phyloP scores from a whole-genome alignment of 1,139 yeast genomes.

The Nakaseomyces bracarensis region DNA sequence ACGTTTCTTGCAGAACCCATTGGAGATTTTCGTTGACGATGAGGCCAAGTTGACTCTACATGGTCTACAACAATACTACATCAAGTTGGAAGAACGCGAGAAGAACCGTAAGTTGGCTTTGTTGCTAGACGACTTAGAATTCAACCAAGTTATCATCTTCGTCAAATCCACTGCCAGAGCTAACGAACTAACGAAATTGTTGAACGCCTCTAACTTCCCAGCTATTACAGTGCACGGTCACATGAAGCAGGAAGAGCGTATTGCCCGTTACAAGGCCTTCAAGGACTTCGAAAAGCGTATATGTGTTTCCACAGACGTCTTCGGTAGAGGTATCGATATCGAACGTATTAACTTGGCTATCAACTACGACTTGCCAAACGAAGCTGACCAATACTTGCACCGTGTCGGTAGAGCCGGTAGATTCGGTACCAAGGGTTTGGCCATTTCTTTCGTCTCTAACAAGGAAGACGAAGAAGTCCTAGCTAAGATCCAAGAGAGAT shows the following conservation, averaged over 20 bases:
- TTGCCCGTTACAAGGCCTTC: constrained; percentile 90
- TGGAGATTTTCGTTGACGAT: constrained; percentile 95
- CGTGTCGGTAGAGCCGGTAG: constrained; percentile 99
- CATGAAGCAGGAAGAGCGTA: constrained; percentile 96
- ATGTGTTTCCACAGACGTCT: constrained; percentile 96
- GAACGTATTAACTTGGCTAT: constrained; percentile 97
- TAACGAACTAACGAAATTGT: constrained; percentile 77
- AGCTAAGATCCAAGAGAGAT: constrained; percentile 91
- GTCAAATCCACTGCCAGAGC: constrained; percentile 92
- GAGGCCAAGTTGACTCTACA: constrained; percentile 96
- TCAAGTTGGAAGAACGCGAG: constrained; percentile 82
- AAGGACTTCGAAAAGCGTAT: constrained; percentile 98
- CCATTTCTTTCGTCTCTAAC: constrained; percentile 79
- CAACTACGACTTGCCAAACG: constrained; percentile 82
- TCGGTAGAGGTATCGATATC: constrained; percentile 98
- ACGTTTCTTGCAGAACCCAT: constrained; percentile 95
- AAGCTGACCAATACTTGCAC: constrained; percentile 96
- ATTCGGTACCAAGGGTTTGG: constrained; percentile 98
- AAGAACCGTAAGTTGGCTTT: constrained; percentile 92
- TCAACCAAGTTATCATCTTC: constrained; percentile 95
- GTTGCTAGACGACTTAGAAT: constrained; percentile 86
- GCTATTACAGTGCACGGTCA: constrained; percentile 96
- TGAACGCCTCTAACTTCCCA: constrained; percentile 93
- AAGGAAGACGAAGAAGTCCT: constrained; percentile 86
- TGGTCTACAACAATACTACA: constrained; percentile 94